A percentile compares a stretch with the other conserved stretches of the same genome.
Evolutionary conservation across 768 basidiomycete genomes (phyloP).

Genomic region (Pleurotus citrinopileatus): DNA sequence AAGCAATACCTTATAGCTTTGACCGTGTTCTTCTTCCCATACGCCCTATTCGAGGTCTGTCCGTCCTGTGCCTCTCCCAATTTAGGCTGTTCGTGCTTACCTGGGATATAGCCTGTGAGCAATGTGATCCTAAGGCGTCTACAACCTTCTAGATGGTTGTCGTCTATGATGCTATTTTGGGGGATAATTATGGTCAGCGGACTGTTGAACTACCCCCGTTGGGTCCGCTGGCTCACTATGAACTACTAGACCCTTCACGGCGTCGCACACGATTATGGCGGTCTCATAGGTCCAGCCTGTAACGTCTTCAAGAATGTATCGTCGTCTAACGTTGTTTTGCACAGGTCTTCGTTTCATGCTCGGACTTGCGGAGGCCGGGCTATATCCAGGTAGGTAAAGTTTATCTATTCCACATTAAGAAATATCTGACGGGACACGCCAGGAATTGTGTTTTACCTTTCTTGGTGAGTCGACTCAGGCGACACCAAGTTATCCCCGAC

Average conservation of each 20-base stretch:
- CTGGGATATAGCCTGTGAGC: slow-evolving; percentile 47
- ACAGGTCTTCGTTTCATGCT: slow-evolving; percentile 61
- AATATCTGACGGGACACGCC: not conserved
- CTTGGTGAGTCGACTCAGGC: slow-evolving; percentile 37
- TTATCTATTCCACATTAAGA: not conserved
- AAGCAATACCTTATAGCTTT: slow-evolving; percentile 66
- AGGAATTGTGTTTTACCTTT: slow-evolving; percentile 60
- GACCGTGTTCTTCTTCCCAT: slow-evolving; percentile 77
- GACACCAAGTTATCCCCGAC: not conserved
- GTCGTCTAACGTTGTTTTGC: not conserved
- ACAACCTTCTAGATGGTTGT: slow-evolving; percentile 68
- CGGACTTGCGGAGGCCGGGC: slow-evolving; percentile 58
- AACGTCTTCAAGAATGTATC: not conserved
- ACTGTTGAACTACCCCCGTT: not conserved
- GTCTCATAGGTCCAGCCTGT: slow-evolving; percentile 47
- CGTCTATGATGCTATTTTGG: slow-evolving; percentile 46
- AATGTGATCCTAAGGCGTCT: slow-evolving; percentile 58
- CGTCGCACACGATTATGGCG: slow-evolving; percentile 56
- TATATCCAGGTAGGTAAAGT: slow-evolving; percentile 34
- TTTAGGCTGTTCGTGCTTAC: slow-evolving; percentile 9
- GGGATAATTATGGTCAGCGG: slow-evolving; percentile 43
- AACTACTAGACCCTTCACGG: slow-evolving; percentile 59
- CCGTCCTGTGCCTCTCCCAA: not conserved
- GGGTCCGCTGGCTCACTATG: not conserved
- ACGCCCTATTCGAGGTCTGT: slow-evolving; percentile 62